Evolutionary conservation across 2,329 filamentous ascomycete species (phyloP), one percentile per base, ranked within the genome.

Genomic region (Stachybotrys chlorohalonatus): DNA sequence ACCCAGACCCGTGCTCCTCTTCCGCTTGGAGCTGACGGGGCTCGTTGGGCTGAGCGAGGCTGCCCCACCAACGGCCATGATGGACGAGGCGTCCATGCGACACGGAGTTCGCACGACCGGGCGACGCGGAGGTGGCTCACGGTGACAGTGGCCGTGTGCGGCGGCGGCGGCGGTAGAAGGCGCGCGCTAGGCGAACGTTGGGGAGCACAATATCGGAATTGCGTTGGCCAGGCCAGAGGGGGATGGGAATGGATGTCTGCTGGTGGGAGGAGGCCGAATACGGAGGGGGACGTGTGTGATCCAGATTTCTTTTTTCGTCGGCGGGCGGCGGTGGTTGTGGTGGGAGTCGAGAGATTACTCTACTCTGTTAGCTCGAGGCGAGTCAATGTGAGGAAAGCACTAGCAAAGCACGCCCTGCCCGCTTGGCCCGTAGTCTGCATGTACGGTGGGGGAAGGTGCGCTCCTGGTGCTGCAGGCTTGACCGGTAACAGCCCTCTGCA

Each of bases 1-100:
- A 39, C 63, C 75, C 57, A 80, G 68, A 53, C 70, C 76, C 62
- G 76, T 83, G 60, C 80, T 76, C 55, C 73, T 68, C 76, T 86
- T 86, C 65, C 83, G 75, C 74, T 86, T 86, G 60, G 75, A 72
- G 67, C 77, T 80, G 63, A 77, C 69, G 56, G 79, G 79, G 66
- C 78, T 81, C 60, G 77, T 81, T 65, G 79, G 79, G 66, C 78
- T 81, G 66, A 75, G 73, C 53, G 76, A 76, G 60, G 73, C 70
- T 59, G 73, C 74, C 67, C 73, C 75, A 67, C 72, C 70, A 63
- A 70, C 71, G 64, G 71, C 70, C 68, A 72, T 68, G 64, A 71
- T 71, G 61, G 72, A 70, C 63, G 75, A 70, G 64, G 72, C 73
- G 71, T 79, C 76, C 76, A 79, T 79, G 68, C 71, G 61, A 61